Evolutionary conservation across 768 basidiomycete genomes (phyloP), one percentile per base, ranked within the genome.

Genomic region (Mycena albidolilacea): DNA sequence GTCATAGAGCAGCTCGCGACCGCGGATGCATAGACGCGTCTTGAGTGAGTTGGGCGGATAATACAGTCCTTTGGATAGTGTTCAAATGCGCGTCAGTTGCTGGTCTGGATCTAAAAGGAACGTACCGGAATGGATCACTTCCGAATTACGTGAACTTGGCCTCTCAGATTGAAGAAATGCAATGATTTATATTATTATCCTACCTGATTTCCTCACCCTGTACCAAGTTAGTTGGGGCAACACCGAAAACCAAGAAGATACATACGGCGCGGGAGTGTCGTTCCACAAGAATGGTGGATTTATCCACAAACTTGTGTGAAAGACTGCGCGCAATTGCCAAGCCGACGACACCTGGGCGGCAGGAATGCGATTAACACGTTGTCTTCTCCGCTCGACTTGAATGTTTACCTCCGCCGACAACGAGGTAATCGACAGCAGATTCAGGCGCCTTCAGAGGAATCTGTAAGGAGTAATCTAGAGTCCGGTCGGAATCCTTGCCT

Each of bases 51-150:
- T 83, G 3, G 88, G 82, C 0, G 96, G 95, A 78, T 97, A 97
- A 79, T 96, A 96, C 1, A 96, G 84, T 35, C 95, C 95, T 95
- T 75, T 5, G 50, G 69, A 37, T 46, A n/a, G 37, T 35, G 12
- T 5, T 38, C 44, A 21, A 35, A 37, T n/a, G 8, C 35, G 62
- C 44, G 62, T 48, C 17, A 19, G 19, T 48, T 19, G 3, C 38
- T 21, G 19, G 12, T 19, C n/a, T 14, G 17, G 38, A n/a, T 30
- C 30, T 30, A 15, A 17, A 38, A 39, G 41, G 4, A 23, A 72
- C 79, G 54, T 78, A 91, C 94, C 96, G 72, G 95, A 92, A 83
- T 98, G 97, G 37, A 98, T 93, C 30, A 99, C 97, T 79, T 98
- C 97, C 0, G 96, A 97, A 80, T 97, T 98, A 17, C 97, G 90